These are phyloP conservation scores for Calcarisporium arbuscula DNA, from an alignment of 2,329 filamentous ascomycete species.

Conservation along the genomic window DNA sequence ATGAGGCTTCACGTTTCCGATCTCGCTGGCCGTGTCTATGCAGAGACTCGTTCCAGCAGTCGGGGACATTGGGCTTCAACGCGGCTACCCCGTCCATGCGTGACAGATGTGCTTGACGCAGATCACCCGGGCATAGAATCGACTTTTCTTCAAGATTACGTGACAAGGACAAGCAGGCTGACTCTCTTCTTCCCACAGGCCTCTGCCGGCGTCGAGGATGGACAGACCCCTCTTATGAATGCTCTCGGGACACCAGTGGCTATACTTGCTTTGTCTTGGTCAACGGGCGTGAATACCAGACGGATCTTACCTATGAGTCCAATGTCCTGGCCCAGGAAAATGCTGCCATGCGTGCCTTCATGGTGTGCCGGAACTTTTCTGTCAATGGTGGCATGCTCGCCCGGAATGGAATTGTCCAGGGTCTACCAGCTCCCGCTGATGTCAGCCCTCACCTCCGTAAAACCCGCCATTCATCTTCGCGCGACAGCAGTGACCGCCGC, in stretches of 20 bases:
- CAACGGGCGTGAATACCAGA: conserved; percentile 95
- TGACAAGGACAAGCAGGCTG: conserved; percentile 26
- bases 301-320: conserved; percentile 76
- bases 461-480: conserved; percentile 44
- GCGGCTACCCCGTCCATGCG: too few relatives aligned
- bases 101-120: too few relatives aligned
- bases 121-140: too few relatives aligned
- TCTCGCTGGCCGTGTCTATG: too few relatives aligned
- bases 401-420: conserved; percentile 62
- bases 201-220: conserved; percentile 92
- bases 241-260: conserved; percentile 65
- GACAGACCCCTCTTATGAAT: conserved; percentile 85
- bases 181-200: conserved; percentile 53
- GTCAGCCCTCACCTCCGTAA: conserved; percentile 35
- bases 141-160: neutral
- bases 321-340: conserved; percentile 83
- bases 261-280: conserved; percentile 89
- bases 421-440: conserved; percentile 48
- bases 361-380: conserved; percentile 96
- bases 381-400: conserved; percentile 90
- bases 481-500: conserved; percentile 37
- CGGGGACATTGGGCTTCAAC: too few relatives aligned
- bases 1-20: too few relatives aligned
- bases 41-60: too few relatives aligned
- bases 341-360: conserved; percentile 91